These are phyloP conservation scores for Tranzscheliella williamsii DNA, from an alignment of 1,284 basidiomycete genomes.

Conservation along the genomic window DNA sequence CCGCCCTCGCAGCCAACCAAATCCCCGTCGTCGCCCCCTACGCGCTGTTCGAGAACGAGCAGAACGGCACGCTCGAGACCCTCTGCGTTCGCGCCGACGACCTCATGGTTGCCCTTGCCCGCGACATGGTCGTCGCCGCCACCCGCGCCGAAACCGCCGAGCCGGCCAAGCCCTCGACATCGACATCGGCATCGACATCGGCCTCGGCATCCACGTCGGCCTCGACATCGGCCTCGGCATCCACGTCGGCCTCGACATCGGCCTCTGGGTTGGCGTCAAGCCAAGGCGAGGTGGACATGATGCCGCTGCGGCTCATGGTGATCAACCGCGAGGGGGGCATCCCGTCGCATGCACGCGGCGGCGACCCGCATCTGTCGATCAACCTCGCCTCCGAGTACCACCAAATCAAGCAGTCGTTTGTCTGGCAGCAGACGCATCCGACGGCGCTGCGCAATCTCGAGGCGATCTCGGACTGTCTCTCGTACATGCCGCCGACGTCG, in stretches of 20 bases:
- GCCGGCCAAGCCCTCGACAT: background rate
- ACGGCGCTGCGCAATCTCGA: conserved; percentile 83
- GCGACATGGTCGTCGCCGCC: conserved; percentile 72
- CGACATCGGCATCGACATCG: background rate
- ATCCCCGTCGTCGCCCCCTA: conserved; percentile 96
- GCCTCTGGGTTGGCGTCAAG: no score
- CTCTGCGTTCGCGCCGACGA: conserved; percentile 87
- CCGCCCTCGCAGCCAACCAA: conserved; percentile 85
- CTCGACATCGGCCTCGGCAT: background rate
- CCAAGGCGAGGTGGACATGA: conserved; percentile 59
- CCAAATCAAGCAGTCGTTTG: conserved; percentile 85
- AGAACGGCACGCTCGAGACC: conserved; percentile 67
- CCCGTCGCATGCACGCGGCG: conserved; percentile 92
- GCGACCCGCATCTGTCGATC: conserved; percentile 92
- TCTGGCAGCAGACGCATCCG: conserved; percentile 81
- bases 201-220: background rate
- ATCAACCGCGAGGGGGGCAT: conserved; percentile 97
- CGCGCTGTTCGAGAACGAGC: conserved; percentile 79
- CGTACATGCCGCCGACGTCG: conserved; percentile 88
- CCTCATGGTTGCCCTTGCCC: conserved; percentile 82
- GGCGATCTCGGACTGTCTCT: conserved; percentile 84
- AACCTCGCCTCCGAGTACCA: conserved; percentile 87
- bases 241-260: background rate
- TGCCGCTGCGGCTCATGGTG: conserved; percentile 85
- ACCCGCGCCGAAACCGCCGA: conserved; percentile 13